Conservation (phyloP, 768 basidiomycete species). For the Guyanaporus albipodus region DNA sequence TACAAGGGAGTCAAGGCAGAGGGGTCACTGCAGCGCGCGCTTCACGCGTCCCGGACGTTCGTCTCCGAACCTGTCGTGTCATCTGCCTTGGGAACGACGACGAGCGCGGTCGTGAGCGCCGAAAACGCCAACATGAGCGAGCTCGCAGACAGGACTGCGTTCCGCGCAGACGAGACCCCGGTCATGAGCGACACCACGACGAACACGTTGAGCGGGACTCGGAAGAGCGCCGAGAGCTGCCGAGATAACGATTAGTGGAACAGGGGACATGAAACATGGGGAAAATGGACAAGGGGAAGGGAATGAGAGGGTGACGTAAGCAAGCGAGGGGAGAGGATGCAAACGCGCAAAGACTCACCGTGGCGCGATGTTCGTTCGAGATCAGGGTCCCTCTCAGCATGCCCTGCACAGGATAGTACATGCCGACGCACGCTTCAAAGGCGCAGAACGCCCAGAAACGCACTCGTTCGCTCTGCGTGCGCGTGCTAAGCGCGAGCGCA, state of each 20-base stretch:
- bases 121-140: conserved; percentile 56
- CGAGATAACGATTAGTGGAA: not conserved
- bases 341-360: conserved; percentile 55
- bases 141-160: conserved; percentile 55
- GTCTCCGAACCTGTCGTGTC: conserved; percentile 15
- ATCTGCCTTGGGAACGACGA: conserved; percentile 40
- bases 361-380: conserved; percentile 69
- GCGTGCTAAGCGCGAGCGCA: conserved; percentile 49
- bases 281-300: not conserved
- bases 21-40: too few relatives aligned
- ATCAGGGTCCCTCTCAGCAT: conserved; percentile 66
- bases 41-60: conserved; percentile 18
- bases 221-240: conserved; percentile 66
- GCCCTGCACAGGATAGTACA: conserved; percentile 78
- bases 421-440: conserved; percentile 74
- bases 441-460: conserved; percentile 73
- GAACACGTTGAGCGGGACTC: conserved; percentile 71
- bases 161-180: conserved; percentile 62
- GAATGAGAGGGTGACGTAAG: too few relatives aligned
- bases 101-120: conserved; percentile 50
- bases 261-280: not conserved
- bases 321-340: too few relatives aligned
- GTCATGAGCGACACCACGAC: conserved; percentile 67
- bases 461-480: conserved; percentile 39
- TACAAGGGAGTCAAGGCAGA: too few relatives aligned